Evolutionary conservation across 495 filamentous ascomycete species (phyloP).

Genomic region (Staphylotrichum tortipilum): DNA sequence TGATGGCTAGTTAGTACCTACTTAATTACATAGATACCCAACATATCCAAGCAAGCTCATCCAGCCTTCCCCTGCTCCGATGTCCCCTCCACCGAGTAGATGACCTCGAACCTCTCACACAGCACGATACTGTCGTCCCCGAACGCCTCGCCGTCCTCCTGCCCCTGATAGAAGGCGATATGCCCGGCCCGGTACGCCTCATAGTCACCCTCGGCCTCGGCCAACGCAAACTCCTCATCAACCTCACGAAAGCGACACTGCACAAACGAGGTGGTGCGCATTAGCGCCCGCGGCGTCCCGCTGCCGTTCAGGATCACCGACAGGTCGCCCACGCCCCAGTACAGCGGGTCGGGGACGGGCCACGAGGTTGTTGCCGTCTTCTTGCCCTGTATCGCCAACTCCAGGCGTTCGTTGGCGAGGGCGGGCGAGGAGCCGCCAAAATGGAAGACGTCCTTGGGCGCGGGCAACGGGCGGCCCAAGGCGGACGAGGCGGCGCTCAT

Average conservation of each 20-base stretch:
- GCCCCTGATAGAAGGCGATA: constrained; percentile 16
- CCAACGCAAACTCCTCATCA: constrained; percentile 25
- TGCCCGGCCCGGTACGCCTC: constrained; percentile 22
- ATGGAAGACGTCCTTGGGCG: constrained; percentile 27
- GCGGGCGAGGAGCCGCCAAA: constrained; percentile 15
- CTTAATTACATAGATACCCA: too few species aligned
- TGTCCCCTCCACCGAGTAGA: constrained; percentile 18
- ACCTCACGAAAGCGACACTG: constrained; percentile 26
- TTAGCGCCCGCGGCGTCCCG: constrained; percentile 20
- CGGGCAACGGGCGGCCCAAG: constrained; percentile 11
- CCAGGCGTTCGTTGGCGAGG: constrained; percentile 13
- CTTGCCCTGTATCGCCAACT: constrained; percentile 18
- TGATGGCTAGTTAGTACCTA: too few species aligned
- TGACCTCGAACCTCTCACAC: constrained; percentile 28
- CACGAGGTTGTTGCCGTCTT: constrained; percentile 30
- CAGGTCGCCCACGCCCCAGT: constrained; percentile 26
- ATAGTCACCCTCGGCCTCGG: constrained; percentile 26
- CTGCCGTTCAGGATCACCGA: constrained; percentile 26
- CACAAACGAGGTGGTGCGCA: constrained; percentile 21
- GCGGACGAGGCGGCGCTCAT: constrained; percentile 18
- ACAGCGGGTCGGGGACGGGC: constrained; percentile 22
- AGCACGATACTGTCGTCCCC: constrained; percentile 25
- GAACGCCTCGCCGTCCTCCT: constrained; percentile 18
- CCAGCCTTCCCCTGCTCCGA: too few species aligned
- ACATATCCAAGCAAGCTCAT: too few species aligned